Base-by-base conservation (phyloP, 768 basidiomycete genomes). In the button mushroom (Agaricus bisporus) region DNA sequence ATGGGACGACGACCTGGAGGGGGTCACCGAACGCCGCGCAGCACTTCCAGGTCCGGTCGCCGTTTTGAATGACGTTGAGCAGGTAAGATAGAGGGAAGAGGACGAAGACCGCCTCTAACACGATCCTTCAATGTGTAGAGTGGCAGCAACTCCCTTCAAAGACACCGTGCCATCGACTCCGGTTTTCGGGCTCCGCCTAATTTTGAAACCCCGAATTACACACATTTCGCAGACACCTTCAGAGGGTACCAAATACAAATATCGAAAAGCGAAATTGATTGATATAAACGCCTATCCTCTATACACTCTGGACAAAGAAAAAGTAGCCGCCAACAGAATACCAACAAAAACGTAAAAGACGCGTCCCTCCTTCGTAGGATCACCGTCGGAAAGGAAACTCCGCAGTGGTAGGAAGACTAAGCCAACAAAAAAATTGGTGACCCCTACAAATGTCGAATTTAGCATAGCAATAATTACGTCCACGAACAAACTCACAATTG, bases 261-360 rank as follows among this genome's bases (percentile, higher is more conserved):
- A 2, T 26, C 18, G 5, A 14, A 37, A 47, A n/a, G n/a, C 35
- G 35, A 48, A 41, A 57, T 55, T 37, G 17, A 42, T 9, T 28
- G 18, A 17, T 4, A 47, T 17, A 46, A 28, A 18, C 58, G 57
- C 55, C 62, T 63, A 70, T 50, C 70, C 64, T 48, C 66, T 61
- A 61, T 78, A 78, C 51, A 72, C 55, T 58, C 68, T 66, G 44
- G 70, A 72, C 42, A 78, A 57, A 44, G 62, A 64, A 48, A 71
- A 67, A 36, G 68, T 65, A 2, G 71, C 70, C 32, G 66, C 48
- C 51, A 70, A 67, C 46, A 95, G 71, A 11, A 85, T 61, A 0
- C 62, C 74, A 2, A 82, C 86, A 63, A 95, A 98, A 4, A 95
- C 70, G 61, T 86, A 95, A 65, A 98, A 98, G 2, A 98, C 83